A percentile compares a stretch with the other conserved stretches of the same genome.
Evolutionary conservation across 83 land plant genomes (phyloP).

Genomic region (Picea engelmannii): DNA sequence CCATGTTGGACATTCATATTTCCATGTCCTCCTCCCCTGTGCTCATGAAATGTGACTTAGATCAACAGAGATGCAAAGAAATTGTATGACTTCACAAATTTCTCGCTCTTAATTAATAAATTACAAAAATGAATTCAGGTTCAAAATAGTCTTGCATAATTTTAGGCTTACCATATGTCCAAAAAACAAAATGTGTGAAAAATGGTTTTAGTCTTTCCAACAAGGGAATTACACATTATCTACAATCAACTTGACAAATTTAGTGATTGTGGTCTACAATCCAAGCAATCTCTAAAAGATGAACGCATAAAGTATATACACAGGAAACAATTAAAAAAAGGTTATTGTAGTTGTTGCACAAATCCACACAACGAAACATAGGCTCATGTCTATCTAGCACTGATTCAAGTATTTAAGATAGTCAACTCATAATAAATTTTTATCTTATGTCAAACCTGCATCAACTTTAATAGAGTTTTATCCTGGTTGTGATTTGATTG

Average conservation of each 20-base stretch:
- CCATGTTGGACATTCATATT: no score
- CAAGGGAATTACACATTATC: background rate
- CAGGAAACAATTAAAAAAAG: background rate
- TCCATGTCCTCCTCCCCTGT: no score
- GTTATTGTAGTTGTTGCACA: background rate
- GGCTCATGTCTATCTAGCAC: background rate
- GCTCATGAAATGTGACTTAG: no score
- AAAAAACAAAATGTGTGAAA: background rate
- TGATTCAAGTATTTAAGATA: background rate
- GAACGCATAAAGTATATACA: background rate
- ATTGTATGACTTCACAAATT: background rate
- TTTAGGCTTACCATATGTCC: background rate
- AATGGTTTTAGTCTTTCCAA: background rate
- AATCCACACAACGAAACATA: background rate
- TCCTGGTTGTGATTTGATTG: conserved; percentile 40
- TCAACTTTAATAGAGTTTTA: conserved; percentile 33
- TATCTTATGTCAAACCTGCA: background rate
- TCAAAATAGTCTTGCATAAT: background rate
- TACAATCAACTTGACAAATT: background rate
- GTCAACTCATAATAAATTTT: background rate
- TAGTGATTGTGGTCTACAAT: background rate
- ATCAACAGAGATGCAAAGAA: background rate
- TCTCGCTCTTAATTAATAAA: no score
- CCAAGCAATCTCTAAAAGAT: background rate
- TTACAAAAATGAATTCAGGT: background rate